Evolutionary conservation across 2,329 filamentous ascomycete species (phyloP), one percentile per base, ranked within the genome.

Genomic region (Decorospora gaudefroyi): DNA sequence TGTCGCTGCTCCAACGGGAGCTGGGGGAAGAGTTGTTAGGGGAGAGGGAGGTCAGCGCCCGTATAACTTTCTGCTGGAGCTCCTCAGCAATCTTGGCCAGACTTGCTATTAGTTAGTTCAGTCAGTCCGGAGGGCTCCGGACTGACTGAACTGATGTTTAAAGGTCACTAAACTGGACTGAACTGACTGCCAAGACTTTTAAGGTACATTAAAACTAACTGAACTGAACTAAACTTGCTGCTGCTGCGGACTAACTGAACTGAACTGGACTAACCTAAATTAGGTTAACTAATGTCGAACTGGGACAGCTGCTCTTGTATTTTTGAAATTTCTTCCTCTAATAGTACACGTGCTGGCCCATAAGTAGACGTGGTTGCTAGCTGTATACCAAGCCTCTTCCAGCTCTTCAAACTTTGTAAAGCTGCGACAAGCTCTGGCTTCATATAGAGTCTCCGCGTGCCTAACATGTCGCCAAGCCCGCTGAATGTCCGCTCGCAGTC

Each of bases 21-120:
- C 23, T 26, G 12, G 23, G 23, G 23, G 23, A n/a, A 26, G 23
- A 26, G 23, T 8, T 26, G 23, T n/a, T 26, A 10, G 12, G 23
- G 7, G 23, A 26, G 23, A 8, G 23, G 9, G 25, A 21, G 35
- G 35, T 38, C 10, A 38, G 27, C n/a, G 38, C 38, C 25, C 35
- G 25, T 7, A 42, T 32, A 18, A 35, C 31, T 13, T 16, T 31
- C 15, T 31, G 29, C 15, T 31, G 29, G 4, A 31, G 29, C 15
- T 31, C 29, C 15, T 33, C 33, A 9, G 19, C 27, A 19, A 45
- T 45, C 21, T 7, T 33, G n/a, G 33, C 21, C 21, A 23, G 21
- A 23, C 21, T 23, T 23, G 21, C 21, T 23, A 23, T 23, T 10
- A 23, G 21, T 23, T 10, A 23, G 21, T 23, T 23, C 21, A 23